Evolutionary conservation across 495 filamentous ascomycete species (phyloP), one percentile per base, ranked within the genome.

Genomic region (Xylaria bambusicola): DNA sequence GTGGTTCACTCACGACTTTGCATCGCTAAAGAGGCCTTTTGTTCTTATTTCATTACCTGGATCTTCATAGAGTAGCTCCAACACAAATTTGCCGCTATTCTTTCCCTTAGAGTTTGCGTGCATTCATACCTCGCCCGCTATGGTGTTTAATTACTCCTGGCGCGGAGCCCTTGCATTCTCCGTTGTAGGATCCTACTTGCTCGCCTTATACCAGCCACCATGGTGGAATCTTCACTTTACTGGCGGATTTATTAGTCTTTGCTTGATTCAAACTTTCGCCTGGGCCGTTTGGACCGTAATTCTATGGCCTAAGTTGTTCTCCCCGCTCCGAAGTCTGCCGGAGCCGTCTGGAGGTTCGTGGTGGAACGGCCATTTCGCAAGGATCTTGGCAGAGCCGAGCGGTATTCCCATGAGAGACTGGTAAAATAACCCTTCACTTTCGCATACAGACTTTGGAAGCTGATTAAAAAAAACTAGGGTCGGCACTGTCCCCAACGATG

Each of bases 401-500:
- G 91, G 91, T 6, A 70, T 71, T 3, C 82, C 86, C 0, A 80
- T 82, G 51, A 69, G 80, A n/a, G 71, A 86, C 38, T 96, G 90
- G 77, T 79, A 66, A 26, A 21, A 21, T 21, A 31, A 7, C 1
- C 6, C 6, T n/a, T 35, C 10, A 56, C n/a, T n/a, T n/a, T n/a
- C 59, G 58, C 23, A 58, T 38, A 4, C 35, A 12, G 2, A 60
- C 21, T 21, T 27, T 1, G 10, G 41, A 15, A 3, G 56, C 58
- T 62, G 44, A 71, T 47, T 63, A 6, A 42, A 24, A 13, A 50
- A 27, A 53, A n/a, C n/a, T 62, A 82, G 82, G 91, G 77, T 86
- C 52, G 81, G 87, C 44, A 83, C 75, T 1, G 77, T 96, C 29
- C 89, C 90, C n/a, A 93, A 97, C 62, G 82, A 93, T 45, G 93